These are phyloP conservation scores for Fusarium xylarioides DNA, from an alignment of 2,329 filamentous ascomycete genomes.

Conservation along the genomic window DNA sequence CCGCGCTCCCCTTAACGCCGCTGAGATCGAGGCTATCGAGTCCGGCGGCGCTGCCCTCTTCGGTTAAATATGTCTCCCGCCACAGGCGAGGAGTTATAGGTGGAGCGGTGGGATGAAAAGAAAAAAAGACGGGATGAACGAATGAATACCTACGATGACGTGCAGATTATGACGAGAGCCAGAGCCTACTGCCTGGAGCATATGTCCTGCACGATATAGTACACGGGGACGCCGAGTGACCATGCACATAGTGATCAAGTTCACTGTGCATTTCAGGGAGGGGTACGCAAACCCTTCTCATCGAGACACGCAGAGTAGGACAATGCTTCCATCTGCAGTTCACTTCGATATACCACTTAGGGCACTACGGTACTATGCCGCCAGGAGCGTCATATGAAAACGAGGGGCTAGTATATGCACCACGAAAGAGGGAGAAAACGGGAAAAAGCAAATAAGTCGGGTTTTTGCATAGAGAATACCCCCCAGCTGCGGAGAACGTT, in stretches of 20 bases:
- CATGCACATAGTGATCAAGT: conserved; percentile 15
- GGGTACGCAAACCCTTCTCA: conserved; percentile 16
- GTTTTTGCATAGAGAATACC: conserved; percentile 19
- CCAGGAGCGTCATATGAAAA: conserved; percentile 20
- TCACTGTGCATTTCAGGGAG: conserved; percentile 19
- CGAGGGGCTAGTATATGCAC: conserved; percentile 13
- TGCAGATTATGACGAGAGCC: conserved; percentile 22
- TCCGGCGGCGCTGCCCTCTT: conserved; percentile 80
- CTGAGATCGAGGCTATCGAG: conserved; percentile 96
- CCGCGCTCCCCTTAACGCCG: conserved; percentile 74
- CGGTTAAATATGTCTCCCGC: conserved; percentile 48
- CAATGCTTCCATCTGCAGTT: background rate
- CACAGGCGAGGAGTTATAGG: conserved; percentile 30
- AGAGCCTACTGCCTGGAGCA: conserved; percentile 31
- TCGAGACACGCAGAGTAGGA: conserved; percentile 3
- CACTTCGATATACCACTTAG: conserved; percentile 23
- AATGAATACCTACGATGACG: conserved; percentile 31
- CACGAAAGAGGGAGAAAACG: conserved; percentile 9
- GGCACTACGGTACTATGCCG: conserved; percentile 27
- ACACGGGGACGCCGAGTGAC: conserved; percentile 34
- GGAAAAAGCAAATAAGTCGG: conserved; percentile 16
- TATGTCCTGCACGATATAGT: conserved; percentile 19
- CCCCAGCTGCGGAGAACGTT: conserved; percentile 32
- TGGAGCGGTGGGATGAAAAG: conserved; percentile 30
- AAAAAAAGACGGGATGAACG: conserved; percentile 28